Evolutionary conservation across 768 basidiomycete genomes (phyloP).

Genomic region (Coprinopsis strossmayeri): DNA sequence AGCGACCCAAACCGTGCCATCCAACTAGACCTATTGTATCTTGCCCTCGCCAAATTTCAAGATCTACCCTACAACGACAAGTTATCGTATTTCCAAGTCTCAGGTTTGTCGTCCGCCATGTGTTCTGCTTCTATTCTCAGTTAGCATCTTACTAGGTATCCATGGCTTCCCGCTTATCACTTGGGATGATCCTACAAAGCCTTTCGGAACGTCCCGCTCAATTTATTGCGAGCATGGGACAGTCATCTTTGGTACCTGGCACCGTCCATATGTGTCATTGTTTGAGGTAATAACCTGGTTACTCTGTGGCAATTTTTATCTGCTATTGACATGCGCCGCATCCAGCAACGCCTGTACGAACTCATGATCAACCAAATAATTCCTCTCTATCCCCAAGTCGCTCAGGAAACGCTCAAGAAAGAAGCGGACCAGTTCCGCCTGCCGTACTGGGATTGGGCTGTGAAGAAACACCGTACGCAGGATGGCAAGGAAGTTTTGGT

Average conservation of each 20-base stretch:
- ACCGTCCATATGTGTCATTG: background rate
- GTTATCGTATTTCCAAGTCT: background rate
- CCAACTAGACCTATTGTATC: background rate
- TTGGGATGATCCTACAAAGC: no score
- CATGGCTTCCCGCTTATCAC: background rate
- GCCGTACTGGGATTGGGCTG: constrained; percentile 1
- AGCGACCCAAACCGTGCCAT: background rate
- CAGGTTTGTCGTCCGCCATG: no score
- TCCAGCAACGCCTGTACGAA: background rate
- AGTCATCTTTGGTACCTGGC: background rate
- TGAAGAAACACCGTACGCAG: background rate
- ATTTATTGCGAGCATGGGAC: background rate
- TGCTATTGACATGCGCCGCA: background rate
- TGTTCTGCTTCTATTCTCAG: no score
- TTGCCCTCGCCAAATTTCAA: background rate
- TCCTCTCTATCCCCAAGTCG: background rate
- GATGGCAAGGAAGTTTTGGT: background rate
- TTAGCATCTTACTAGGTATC: no score
- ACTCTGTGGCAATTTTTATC: background rate
- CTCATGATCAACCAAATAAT: background rate
- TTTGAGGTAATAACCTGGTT: background rate
- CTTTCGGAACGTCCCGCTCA: background rate
- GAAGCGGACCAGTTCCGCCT: background rate
- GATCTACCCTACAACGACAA: background rate
- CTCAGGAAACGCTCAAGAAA: background rate